Percentiles rank a stretch among this genome's conserved stretches.
Evolutionary conservation across 371 early-diverging fungal species (phyloP).

Genomic region (Basidiobolus heterosporus): DNA sequence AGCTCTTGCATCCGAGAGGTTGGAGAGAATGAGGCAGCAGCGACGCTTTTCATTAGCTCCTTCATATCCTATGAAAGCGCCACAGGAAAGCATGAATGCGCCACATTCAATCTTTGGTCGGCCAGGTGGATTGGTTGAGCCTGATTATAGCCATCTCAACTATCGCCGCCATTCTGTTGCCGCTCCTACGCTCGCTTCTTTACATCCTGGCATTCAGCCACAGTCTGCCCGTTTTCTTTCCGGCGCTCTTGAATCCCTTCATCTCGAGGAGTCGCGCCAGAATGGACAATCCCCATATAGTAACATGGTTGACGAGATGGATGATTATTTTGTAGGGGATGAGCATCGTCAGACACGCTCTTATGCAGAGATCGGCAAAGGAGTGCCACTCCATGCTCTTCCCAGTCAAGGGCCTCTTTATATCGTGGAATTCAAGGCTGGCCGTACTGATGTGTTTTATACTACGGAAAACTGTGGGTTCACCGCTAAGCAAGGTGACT

Average conservation of each 20-base stretch:
- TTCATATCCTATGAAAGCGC: neutral
- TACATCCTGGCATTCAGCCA: neutral
- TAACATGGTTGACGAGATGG: slow-evolving; percentile 8
- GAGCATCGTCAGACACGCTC: slow-evolving; percentile 6
- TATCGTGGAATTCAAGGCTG: slow-evolving; percentile 76
- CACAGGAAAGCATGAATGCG: slow-evolving; percentile 3
- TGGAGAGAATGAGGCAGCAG: slow-evolving; percentile 6
- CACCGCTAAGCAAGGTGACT: slow-evolving; percentile 41
- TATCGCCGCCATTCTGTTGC: slow-evolving; percentile 28
- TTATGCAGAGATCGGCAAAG: slow-evolving; percentile 21
- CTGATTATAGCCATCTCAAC: slow-evolving; percentile 8
- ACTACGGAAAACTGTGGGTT: slow-evolving; percentile 26
- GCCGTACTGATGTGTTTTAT: slow-evolving; percentile 65
- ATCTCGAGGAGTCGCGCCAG: slow-evolving; percentile 6
- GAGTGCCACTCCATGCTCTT: slow-evolving; percentile 25
- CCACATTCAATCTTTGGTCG: slow-evolving; percentile 2
- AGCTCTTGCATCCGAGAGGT: slow-evolving; percentile 3
- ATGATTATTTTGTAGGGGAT: slow-evolving; percentile 14
- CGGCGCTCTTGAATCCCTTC: slow-evolving; percentile 14
- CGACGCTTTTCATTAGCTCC: slow-evolving; percentile 8
- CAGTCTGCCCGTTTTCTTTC: slow-evolving; percentile 6
- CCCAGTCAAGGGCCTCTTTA: slow-evolving; percentile 39
- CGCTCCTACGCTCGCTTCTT: slow-evolving; percentile 10
- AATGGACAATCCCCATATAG: slow-evolving; percentile 7
- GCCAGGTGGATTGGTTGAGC: slow-evolving; percentile 1